Evolutionary conservation across 805 yeast species (phyloP).

Genomic region (Lipomyces japonicus): DNA sequence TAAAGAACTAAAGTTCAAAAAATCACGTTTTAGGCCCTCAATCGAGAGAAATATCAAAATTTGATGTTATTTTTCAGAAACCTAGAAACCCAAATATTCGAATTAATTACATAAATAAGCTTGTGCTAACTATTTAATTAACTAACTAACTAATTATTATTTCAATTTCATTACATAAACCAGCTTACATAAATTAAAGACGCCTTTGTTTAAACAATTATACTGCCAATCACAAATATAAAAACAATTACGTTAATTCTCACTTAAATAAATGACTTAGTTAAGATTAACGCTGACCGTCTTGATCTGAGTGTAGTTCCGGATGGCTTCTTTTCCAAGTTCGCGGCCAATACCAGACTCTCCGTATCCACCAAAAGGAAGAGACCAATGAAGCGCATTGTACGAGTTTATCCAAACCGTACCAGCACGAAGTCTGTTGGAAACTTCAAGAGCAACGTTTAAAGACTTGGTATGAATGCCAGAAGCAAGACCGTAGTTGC

Average conservation of each 20-base stretch:
- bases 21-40: too few species aligned
- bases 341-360: slow-evolving; percentile 79
- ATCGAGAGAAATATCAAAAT: too few species aligned
- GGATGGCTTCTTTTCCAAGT: slow-evolving; percentile 68
- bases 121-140: too few species aligned
- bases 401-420: slow-evolving; percentile 89
- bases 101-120: too few species aligned
- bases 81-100: too few species aligned
- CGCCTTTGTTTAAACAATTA: neutral
- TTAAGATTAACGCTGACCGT: slow-evolving; percentile 67
- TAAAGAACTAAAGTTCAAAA: too few species aligned
- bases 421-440: slow-evolving; percentile 76
- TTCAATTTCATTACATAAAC: too few species aligned
- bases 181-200: neutral
- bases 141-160: too few species aligned
- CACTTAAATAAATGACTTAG: slow-evolving; percentile 1
- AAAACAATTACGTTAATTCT: neutral
- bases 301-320: slow-evolving; percentile 68
- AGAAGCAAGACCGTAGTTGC: slow-evolving; percentile 84
- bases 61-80: too few species aligned
- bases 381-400: slow-evolving; percentile 64
- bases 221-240: too few species aligned
- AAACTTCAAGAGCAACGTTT: slow-evolving; percentile 69
- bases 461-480: slow-evolving; percentile 79
- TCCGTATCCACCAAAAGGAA: slow-evolving; percentile 81